Evolutionary conservation across 1,284 basidiomycete genomes (phyloP).

Genomic region (Omphalotus olearius): DNA sequence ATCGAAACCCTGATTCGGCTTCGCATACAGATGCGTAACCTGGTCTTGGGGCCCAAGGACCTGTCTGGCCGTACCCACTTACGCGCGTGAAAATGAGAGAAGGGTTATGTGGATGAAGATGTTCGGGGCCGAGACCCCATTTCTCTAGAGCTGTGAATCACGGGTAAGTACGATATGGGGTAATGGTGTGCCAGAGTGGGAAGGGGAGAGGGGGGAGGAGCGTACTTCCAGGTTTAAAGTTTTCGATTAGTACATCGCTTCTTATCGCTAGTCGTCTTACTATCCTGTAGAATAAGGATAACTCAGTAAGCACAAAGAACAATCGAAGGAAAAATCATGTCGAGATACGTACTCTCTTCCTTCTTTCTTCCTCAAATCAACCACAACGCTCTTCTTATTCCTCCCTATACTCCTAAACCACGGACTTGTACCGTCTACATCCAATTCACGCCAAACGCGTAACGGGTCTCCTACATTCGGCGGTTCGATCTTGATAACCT

Average conservation of each 20-base stretch:
- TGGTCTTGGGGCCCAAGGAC: constrained; percentile 64
- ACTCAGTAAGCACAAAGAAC: background rate
- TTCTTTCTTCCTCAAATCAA: constrained; percentile 56
- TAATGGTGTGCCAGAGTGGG: too few species aligned
- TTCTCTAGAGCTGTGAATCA: constrained; percentile 66
- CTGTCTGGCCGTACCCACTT: constrained; percentile 70
- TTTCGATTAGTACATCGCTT: constrained; percentile 64
- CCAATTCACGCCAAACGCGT: constrained; percentile 68
- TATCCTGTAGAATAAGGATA: constrained; percentile 33
- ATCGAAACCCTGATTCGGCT: constrained; percentile 68
- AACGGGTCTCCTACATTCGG: constrained; percentile 59
- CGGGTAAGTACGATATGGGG: too few species aligned
- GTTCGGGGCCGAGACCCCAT: constrained; percentile 58
- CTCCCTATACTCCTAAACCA: constrained; percentile 69
- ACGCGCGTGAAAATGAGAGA: constrained; percentile 69
- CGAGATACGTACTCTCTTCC: constrained; percentile 53
- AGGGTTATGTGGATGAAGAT: constrained; percentile 54
- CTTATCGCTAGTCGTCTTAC: constrained; percentile 57
- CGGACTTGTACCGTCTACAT: constrained; percentile 63
- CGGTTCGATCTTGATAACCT: constrained; percentile 67
- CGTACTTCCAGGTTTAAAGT: constrained; percentile 72
- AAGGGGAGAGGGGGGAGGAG: background rate
- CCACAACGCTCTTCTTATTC: constrained; percentile 70
- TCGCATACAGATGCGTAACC: constrained; percentile 73
- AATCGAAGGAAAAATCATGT: background rate